phyloP scores from a whole-genome alignment of 805 yeast species.

The Pichia occidentalis region DNA sequence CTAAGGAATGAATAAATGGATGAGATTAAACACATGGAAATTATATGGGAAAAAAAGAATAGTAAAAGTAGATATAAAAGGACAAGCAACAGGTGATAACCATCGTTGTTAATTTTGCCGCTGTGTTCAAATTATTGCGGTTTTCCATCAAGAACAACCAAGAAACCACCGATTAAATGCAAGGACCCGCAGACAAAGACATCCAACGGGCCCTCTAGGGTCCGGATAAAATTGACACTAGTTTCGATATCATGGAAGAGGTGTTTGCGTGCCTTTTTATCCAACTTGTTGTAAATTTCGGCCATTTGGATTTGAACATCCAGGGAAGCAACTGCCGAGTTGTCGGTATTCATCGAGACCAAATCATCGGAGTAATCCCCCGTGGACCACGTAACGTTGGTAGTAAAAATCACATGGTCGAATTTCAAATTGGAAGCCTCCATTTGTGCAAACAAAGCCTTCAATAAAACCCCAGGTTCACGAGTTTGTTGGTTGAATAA shows the following conservation, averaged over 20 bases:
- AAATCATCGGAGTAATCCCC: conserved; percentile 78
- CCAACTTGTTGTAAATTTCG: conserved; percentile 56
- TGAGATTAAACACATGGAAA: not conserved
- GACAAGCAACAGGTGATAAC: no score
- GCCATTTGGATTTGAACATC: conserved; percentile 74
- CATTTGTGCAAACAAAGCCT: conserved; percentile 41
- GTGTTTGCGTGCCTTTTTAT: conserved; percentile 35
- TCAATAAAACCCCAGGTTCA: conserved; percentile 64
- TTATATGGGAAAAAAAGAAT: no score
- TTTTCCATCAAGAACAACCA: conserved; percentile 66
- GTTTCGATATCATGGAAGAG: conserved; percentile 74
- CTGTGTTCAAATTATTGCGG: conserved; percentile 1
- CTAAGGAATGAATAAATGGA: conserved; percentile 3
- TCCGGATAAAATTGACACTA: conserved; percentile 49
- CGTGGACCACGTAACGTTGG: conserved; percentile 85
- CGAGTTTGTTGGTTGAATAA: conserved; percentile 93
- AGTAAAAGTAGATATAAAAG: no score
- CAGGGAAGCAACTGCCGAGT: conserved; percentile 70
- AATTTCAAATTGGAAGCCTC: conserved; percentile 39
- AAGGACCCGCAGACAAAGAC: conserved; percentile 92
- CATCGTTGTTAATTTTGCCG: not conserved
- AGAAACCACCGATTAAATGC: conserved; percentile 89
- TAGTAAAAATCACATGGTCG: conserved; percentile 77
- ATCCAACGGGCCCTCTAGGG: conserved; percentile 46
- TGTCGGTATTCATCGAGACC: conserved; percentile 77